Evolutionary conservation across 2,329 filamentous ascomycete genomes (phyloP), one percentile per base, ranked within the genome.

Genomic region (Bipolaris bicolor): DNA sequence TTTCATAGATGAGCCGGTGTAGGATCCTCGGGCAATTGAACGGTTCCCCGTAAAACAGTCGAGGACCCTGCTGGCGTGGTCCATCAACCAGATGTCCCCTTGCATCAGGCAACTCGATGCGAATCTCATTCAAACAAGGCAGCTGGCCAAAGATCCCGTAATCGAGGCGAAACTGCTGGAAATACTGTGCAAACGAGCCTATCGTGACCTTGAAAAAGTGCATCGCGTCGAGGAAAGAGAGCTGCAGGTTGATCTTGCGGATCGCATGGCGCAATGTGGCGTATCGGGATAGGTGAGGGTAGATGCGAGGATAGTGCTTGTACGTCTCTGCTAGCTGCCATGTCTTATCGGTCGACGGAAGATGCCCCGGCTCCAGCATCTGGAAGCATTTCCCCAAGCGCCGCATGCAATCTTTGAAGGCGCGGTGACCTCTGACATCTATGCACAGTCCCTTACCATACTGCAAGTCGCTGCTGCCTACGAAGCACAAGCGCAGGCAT

Each of bases 131-230:
- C 6, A 75, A 55, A 22, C 51, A 5, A 0, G 68, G 69, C 2
- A 74, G 45, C 3, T 52, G 52, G 5, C 69, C 60, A 20, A 74
- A 64, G 2, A 69, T 47, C 3, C 67, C 56, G 44, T 58, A 70
- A 0, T 60, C 66, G 0, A 62, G 16, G 3, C 29, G 33, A 3
- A 31, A 24, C 0, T 29, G 2, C 1, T 33, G 45, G 24, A 48
- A 43, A 16, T 59, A 59, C 1, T 44, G 49, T 2, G 59, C 37
- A 20, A 71, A 66, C 1, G 55, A 58, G 1, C 61, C 61, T 1
- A 18, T 37, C 0, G 53, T 56, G 6, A 74, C 66, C 15, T 67
- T 62, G 60, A 74, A 73, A 60, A 75, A 75, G 33, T 66, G 64
- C 13, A 74, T 54, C 16, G 29, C 58, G 0, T 52, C 37, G 1